Base-by-base conservation (phyloP, 1,139 yeast genomes). In the Taphrina flavorubra region DNA sequence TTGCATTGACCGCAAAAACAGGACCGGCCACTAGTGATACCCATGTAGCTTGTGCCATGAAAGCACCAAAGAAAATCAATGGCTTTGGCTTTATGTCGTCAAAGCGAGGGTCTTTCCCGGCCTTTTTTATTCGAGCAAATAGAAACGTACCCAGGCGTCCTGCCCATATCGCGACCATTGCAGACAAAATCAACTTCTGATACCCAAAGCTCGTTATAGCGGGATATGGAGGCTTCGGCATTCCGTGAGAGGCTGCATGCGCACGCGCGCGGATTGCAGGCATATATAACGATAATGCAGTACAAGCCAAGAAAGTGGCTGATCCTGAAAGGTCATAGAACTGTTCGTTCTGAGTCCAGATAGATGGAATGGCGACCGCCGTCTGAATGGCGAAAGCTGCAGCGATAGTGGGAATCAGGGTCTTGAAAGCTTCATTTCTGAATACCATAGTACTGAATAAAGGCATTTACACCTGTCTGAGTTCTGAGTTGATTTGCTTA, bases 11-110 rank as follows among this genome's bases (percentile, higher is more conserved):
- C 10, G 61, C 56, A 51, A 57, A 42, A 7, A 65, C 68, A 2
- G 68, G 68, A 8, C 51, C 64, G 5, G 64, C 60, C n/a, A 65
- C 68, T 14, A 65, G 53, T 18, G 68, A n/a, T n/a, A 65, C 64
- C 68, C 68, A 65, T 13, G 60, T 51, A 10, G 68, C 68, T 44
- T 65, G 68, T 8, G 64, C 68, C 63, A 65, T 58, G 64, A 57
- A 65, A 1, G 68, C 68, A 6, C 68, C 68, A 34, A 59, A 57
- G 59, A 65, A 65, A 14, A 25, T 34, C 20, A 57, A 16, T 7
- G 68, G 68, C 8, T 57, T 36, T 13, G 57, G 42, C 51, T 65
- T 65, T 42, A 65, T 65, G 13, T 65, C 68, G 42, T 65, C 68
- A 25, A 65, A 65, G 11, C 68, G 63, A 10, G 64, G 46, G 39